A percentile compares a stretch with the other conserved stretches of the same genome.
Conservation (phyloP, 2,329 filamentous ascomycete species). For the Penicillium sp. region DNA sequence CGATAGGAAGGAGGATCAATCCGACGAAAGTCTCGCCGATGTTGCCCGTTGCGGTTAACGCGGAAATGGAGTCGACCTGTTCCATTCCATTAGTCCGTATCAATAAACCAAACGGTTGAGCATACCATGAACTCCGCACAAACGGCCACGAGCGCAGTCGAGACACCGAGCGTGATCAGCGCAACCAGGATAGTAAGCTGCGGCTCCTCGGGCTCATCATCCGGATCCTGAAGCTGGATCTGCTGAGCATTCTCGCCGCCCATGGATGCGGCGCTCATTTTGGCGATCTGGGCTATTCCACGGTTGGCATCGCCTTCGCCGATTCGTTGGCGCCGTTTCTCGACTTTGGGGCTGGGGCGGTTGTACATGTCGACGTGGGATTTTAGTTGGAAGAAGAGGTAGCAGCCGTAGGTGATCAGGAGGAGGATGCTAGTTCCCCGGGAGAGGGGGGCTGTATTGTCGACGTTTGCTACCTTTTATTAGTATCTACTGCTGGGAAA, state of each 20-base stretch:
- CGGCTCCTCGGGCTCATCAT: constrained; percentile 72
- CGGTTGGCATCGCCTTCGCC: constrained; percentile 50
- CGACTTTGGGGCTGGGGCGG: constrained; percentile 73
- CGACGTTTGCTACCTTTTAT: neutral
- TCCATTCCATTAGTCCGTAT: no score
- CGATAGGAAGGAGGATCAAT: constrained; percentile 63
- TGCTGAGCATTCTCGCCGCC: constrained; percentile 51
- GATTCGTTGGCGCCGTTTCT: constrained; percentile 52
- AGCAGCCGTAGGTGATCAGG: constrained; percentile 76
- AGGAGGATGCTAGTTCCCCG: constrained; percentile 68
- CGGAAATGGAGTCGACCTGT: constrained; percentile 53
- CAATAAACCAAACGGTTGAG: no score
- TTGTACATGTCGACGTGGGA: constrained; percentile 80
- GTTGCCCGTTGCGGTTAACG: constrained; percentile 47
- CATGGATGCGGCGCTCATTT: constrained; percentile 47
- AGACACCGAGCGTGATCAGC: constrained; percentile 65
- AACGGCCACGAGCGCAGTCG: constrained; percentile 75
- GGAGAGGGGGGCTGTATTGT: constrained; percentile 28
- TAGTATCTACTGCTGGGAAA: neutral
- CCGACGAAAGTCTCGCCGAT: constrained; percentile 63
- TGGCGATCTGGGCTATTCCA: constrained; percentile 55
- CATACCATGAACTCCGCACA: constrained; percentile 65
- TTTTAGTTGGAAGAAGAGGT: constrained; percentile 87
- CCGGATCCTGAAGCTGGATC: constrained; percentile 54
- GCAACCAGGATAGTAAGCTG: constrained; percentile 72